Conservation (phyloP, 2,329 filamentous ascomycete genomes). For the Stachybotrys elegans region DNA sequence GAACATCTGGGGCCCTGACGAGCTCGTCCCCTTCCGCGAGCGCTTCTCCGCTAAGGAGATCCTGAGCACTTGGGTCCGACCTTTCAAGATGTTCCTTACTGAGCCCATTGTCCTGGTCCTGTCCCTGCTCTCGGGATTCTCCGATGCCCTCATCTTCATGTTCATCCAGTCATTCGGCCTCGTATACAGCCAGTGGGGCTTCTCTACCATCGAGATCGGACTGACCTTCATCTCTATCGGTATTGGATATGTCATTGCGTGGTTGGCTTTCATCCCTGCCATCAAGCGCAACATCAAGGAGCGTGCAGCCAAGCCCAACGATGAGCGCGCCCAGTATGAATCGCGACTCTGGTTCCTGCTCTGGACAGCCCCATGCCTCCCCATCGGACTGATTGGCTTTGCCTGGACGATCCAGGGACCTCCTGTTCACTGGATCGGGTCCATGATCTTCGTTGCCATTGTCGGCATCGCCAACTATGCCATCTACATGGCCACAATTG, state of each 20-base stretch:
- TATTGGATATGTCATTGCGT: slow-evolving; percentile 61
- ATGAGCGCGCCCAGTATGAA: slow-evolving; percentile 63
- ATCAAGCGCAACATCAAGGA: slow-evolving; percentile 49
- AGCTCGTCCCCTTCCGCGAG: slow-evolving; percentile 56
- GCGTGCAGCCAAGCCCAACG: slow-evolving; percentile 43
- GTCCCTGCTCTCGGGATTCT: slow-evolving; percentile 67
- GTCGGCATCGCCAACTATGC: slow-evolving; percentile 70
- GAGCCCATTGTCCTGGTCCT: slow-evolving; percentile 70
- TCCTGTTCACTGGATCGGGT: slow-evolving; percentile 61
- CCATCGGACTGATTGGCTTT: slow-evolving; percentile 66
- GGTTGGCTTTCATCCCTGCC: slow-evolving; percentile 52
- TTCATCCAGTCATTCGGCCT: slow-evolving; percentile 67
- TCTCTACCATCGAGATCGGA: slow-evolving; percentile 50
- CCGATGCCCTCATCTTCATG: slow-evolving; percentile 72
- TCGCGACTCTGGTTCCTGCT: slow-evolving; percentile 61
- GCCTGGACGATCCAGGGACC: slow-evolving; percentile 63
- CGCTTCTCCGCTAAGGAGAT: slow-evolving; percentile 56
- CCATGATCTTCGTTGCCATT: slow-evolving; percentile 58
- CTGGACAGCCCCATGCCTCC: slow-evolving; percentile 54
- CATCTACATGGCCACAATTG: slow-evolving; percentile 72
- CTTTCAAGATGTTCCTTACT: slow-evolving; percentile 68
- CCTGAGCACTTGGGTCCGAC: slow-evolving; percentile 52
- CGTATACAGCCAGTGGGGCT: slow-evolving; percentile 64
- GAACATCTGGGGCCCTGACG: slow-evolving; percentile 68
- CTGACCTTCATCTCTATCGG: slow-evolving; percentile 62